Evolutionary conservation across 495 filamentous ascomycete genomes (phyloP).

Genomic region (Aspergillus affinis): DNA sequence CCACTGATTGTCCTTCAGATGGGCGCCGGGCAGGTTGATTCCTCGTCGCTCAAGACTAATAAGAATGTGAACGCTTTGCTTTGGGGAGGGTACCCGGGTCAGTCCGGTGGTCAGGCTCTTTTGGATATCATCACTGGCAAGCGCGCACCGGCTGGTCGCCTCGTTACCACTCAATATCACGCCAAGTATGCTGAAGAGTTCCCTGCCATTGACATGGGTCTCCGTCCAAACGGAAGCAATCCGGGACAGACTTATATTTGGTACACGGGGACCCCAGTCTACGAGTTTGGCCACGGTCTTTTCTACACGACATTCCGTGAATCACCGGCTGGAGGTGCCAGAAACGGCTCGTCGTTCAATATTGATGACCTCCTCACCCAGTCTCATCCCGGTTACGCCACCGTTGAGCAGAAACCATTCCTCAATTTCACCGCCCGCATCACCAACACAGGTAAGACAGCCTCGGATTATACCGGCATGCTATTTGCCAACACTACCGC

Average conservation of each 20-base stretch:
- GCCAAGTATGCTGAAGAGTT: slow-evolving; percentile 52
- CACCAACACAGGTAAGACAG: slow-evolving; percentile 52
- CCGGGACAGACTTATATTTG: slow-evolving; percentile 61
- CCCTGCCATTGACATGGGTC: slow-evolving; percentile 55
- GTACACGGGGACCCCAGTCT: slow-evolving; percentile 55
- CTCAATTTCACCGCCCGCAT: slow-evolving; percentile 43
- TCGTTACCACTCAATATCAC: slow-evolving; percentile 59
- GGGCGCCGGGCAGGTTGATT: slow-evolving; percentile 60
- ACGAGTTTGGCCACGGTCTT: slow-evolving; percentile 56
- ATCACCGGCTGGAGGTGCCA: slow-evolving; percentile 16
- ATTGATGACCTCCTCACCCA: slow-evolving; percentile 30
- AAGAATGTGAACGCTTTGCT: slow-evolving; percentile 52
- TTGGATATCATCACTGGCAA: slow-evolving; percentile 55
- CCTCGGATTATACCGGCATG: slow-evolving; percentile 62
- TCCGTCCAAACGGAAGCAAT: slow-evolving; percentile 47
- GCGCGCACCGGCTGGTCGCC: slow-evolving; percentile 55
- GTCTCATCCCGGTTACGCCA: slow-evolving; percentile 26
- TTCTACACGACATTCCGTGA: slow-evolving; percentile 52
- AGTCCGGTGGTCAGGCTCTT: slow-evolving; percentile 55
- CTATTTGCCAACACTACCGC: slow-evolving; percentile 53
- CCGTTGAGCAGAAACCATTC: slow-evolving; percentile 40
- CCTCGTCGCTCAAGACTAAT: slow-evolving; percentile 49
- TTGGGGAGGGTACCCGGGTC: slow-evolving; percentile 63
- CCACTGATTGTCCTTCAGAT: slow-evolving; percentile 58
- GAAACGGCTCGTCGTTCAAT: slow-evolving; percentile 18